Evolutionary conservation across 495 filamentous ascomycete species (phyloP).

Genomic region (Glutinoglossum americanum): DNA sequence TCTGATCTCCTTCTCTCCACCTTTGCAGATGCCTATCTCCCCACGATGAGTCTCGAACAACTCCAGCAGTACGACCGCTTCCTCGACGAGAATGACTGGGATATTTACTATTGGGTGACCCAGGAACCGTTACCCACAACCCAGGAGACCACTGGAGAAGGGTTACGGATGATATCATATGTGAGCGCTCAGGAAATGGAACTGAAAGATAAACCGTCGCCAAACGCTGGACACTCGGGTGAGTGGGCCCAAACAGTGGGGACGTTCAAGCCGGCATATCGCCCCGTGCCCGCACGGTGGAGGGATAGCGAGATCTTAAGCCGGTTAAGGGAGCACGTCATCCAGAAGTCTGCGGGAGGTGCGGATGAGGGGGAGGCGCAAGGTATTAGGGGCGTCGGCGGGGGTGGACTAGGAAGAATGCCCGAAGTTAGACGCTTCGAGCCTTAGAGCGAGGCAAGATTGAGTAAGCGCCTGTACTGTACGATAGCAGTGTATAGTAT

Average conservation of each 20-base stretch:
- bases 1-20: constrained; percentile 89
- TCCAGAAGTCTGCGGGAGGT: constrained; percentile 11
- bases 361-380: not conserved
- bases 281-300: constrained; percentile 76
- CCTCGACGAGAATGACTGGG: constrained; percentile 98
- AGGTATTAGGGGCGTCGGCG: constrained; percentile 2
- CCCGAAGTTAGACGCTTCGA: constrained; percentile 21
- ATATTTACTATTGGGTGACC: constrained; percentile 99
- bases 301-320: constrained; percentile 53
- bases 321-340: constrained; percentile 63
- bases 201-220: not conserved
- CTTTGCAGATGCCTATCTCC: constrained; percentile 65
- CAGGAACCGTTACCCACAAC: constrained; percentile 45
- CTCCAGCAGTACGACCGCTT: constrained; percentile 77
- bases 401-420: constrained; percentile 20
- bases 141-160: constrained; percentile 13
- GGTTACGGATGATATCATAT: constrained; percentile 4
- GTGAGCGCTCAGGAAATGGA: not conserved
- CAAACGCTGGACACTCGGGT: constrained; percentile 22
- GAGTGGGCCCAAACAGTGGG: constrained; percentile 97
- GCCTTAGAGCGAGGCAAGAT: not conserved
- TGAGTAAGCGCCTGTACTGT: not conserved
- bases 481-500: not conserved
- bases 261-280: constrained; percentile 80
- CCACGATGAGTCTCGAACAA: constrained; percentile 46